Evolutionary conservation across 345 rosid genomes (phyloP).

Genomic region (Rhodamnia argentea): DNA sequence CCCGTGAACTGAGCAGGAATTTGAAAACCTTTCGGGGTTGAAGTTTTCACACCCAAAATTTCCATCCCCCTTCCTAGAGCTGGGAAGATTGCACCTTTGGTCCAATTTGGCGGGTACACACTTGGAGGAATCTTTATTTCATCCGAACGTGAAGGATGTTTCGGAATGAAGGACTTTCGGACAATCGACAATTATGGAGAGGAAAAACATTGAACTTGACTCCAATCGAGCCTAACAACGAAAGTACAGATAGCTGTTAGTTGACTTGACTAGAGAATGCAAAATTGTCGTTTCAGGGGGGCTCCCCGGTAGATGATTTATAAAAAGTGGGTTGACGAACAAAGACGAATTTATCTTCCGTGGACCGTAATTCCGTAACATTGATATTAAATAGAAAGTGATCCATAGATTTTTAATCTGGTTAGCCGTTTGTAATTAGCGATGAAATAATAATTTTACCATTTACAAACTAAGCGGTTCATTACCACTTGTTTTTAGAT

Average conservation of each 20-base stretch:
- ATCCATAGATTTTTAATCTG: too few species aligned
- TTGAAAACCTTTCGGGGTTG: neutral
- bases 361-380: neutral
- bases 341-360: neutral
- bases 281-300: too few species aligned
- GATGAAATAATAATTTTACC: neutral
- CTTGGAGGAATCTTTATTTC: too few species aligned
- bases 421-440: neutral
- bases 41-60: too few species aligned
- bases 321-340: too few species aligned
- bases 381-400: neutral
- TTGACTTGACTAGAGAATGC: too few species aligned
- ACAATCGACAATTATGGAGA: neutral
- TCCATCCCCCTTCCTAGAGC: neutral
- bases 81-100: neutral
- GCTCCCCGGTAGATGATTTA: neutral
- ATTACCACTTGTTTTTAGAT: neutral
- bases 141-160: too few species aligned
- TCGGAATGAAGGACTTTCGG: too few species aligned
- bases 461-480: neutral
- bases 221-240: too few species aligned
- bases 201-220: too few species aligned
- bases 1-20: neutral
- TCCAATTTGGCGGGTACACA: neutral
- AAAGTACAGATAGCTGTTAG: neutral